Evolutionary conservation across 306 rosid genomes (phyloP).

Genomic region (Vigna reflexopilosa): DNA sequence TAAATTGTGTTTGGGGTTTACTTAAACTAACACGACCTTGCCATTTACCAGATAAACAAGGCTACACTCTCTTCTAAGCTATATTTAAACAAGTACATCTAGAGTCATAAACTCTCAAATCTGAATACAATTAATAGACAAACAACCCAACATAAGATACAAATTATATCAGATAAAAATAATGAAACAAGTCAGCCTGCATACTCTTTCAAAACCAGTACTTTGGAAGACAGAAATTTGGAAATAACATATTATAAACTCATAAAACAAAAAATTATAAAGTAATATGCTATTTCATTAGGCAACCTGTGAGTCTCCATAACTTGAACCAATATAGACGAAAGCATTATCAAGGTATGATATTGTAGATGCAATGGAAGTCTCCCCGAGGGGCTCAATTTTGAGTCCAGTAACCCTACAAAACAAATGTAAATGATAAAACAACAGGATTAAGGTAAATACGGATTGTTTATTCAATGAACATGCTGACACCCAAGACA

Average conservation of each 20-base stretch:
- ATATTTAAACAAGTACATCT: background rate
- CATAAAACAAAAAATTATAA: constrained; percentile 5
- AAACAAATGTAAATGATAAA: constrained; percentile 33
- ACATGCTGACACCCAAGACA: constrained; percentile 5
- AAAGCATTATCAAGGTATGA: constrained; percentile 96
- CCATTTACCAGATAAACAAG: constrained; percentile 6
- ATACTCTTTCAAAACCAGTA: constrained; percentile 32
- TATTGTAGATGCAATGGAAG: constrained; percentile 92
- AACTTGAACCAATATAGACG: constrained; percentile 93
- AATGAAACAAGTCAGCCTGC: background rate
- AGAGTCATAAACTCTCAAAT: background rate
- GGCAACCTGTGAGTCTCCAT: constrained; percentile 94
- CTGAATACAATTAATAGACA: constrained; percentile 19
- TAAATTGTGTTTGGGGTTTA: constrained; percentile 16
- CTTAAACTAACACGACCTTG: constrained; percentile 21
- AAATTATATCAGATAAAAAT: constrained; percentile 11
- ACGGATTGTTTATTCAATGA: constrained; percentile 1
- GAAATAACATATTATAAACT: constrained; percentile 8
- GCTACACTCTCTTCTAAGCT: constrained; percentile 1
- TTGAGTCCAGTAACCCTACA: constrained; percentile 96
- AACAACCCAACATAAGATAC: constrained; percentile 11
- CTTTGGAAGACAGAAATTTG: constrained; percentile 4
- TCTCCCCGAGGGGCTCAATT: constrained; percentile 95
- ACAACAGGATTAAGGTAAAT: constrained; percentile 20
- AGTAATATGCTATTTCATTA: constrained; percentile 8